These are phyloP conservation scores for Suhomyces panamericanus DNA, from an alignment of 1,139 yeast species.

Conservation along the genomic window DNA sequence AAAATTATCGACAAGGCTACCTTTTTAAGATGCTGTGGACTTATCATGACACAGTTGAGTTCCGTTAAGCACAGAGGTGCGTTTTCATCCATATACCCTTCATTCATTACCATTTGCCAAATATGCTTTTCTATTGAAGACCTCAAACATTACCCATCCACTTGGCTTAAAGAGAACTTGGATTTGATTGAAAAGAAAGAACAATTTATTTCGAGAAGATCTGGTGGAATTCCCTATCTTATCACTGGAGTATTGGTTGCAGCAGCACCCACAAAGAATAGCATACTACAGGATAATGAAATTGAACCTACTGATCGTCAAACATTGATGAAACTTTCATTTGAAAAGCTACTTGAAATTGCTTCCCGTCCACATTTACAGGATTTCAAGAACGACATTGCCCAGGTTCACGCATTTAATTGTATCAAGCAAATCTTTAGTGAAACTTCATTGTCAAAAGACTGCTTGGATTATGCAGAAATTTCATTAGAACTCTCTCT, in stretches of 20 bases:
- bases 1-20: slow-evolving; percentile 1
- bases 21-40: slow-evolving; percentile 28
- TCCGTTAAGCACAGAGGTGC: slow-evolving; percentile 89
- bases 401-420: slow-evolving; percentile 93
- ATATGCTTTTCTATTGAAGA: slow-evolving; percentile 41
- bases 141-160: slow-evolving; percentile 35
- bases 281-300: no score
- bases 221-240: slow-evolving; percentile 87
- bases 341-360: slow-evolving; percentile 50
- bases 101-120: slow-evolving; percentile 63
- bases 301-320: neutral
- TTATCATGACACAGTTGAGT: slow-evolving; percentile 66
- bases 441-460: slow-evolving; percentile 61
- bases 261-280: neutral
- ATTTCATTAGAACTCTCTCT: slow-evolving; percentile 62
- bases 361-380: slow-evolving; percentile 52
- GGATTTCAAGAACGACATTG: slow-evolving; percentile 64
- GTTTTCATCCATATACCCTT: slow-evolving; percentile 81
- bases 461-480: slow-evolving; percentile 55
- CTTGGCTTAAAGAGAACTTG: slow-evolving; percentile 60
- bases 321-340: slow-evolving; percentile 30
- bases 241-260: slow-evolving; percentile 72
- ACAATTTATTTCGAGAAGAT: slow-evolving; percentile 78
- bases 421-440: slow-evolving; percentile 72
- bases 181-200: slow-evolving; percentile 53